These are phyloP conservation scores for Tephrocybe sp. DNA, from an alignment of 768 basidiomycete species.

Conservation along the genomic window DNA sequence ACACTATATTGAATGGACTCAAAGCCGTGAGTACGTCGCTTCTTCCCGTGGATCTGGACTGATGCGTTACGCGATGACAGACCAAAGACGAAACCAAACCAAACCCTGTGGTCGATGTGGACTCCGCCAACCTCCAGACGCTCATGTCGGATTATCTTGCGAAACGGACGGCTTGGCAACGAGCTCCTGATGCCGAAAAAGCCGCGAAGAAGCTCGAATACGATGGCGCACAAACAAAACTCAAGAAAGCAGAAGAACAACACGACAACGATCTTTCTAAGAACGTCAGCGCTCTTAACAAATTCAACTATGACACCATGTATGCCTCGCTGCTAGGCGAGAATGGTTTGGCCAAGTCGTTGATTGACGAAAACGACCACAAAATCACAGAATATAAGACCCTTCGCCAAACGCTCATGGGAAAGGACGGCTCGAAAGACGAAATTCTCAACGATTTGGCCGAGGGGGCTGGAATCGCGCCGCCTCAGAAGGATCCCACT, in stretches of 20 bases:
- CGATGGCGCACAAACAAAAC: neutral
- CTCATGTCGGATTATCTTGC: neutral
- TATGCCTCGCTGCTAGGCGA: neutral
- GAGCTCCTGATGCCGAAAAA: neutral
- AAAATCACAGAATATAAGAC: neutral
- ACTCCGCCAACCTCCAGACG: too few species aligned
- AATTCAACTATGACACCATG: neutral
- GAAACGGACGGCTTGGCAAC: neutral
- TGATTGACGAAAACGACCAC: neutral
- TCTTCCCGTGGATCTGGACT: neutral
- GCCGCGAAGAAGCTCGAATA: neutral
- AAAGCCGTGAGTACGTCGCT: neutral
- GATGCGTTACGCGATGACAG: too few species aligned
- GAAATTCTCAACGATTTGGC: neutral
- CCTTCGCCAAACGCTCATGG: neutral
- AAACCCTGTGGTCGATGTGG: too few species aligned
- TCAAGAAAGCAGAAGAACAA: neutral
- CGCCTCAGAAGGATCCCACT: neutral
- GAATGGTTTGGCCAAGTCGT: neutral
- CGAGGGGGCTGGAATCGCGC: neutral
- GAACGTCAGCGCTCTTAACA: neutral
- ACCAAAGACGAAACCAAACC: too few species aligned
- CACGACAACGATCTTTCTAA: neutral
- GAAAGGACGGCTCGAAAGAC: neutral
- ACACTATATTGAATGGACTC: neutral